Evolutionary conservation across 495 filamentous ascomycete genomes (phyloP).

Genomic region (Penicillium alfredii): DNA sequence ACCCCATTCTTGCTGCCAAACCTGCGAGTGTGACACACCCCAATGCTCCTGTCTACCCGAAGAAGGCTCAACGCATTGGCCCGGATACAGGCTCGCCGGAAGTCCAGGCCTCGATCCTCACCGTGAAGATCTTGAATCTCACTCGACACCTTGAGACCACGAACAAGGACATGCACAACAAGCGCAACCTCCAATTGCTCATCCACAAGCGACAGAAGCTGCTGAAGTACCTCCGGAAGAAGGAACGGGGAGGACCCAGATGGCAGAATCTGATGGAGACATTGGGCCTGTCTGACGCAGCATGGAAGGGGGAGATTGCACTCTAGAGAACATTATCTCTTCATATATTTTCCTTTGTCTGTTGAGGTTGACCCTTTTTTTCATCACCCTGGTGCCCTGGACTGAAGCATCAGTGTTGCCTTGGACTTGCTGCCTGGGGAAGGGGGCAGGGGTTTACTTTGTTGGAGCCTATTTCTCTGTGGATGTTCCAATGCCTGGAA

Average conservation of each 20-base stretch:
- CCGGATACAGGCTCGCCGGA: conserved; percentile 90
- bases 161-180: conserved; percentile 82
- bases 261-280: conserved; percentile 78
- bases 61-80: conserved; percentile 65
- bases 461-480: conserved; percentile 6
- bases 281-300: conserved; percentile 78
- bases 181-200: conserved; percentile 76
- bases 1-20: conserved; percentile 55
- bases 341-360: conserved; percentile 8
- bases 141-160: conserved; percentile 50
- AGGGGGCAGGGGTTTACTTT: conserved; percentile 6
- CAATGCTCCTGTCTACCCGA: conserved; percentile 20
- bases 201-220: conserved; percentile 88
- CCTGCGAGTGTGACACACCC: conserved; percentile 28
- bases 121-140: conserved; percentile 82
- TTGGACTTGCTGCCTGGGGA: conserved; percentile 7
- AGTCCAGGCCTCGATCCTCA: conserved; percentile 96
- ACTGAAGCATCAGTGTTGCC: conserved; percentile 12
- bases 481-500: conserved; percentile 1
- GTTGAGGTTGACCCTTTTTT: too few species aligned
- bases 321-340: conserved; percentile 41
- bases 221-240: conserved; percentile 73
- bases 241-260: conserved; percentile 83
- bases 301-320: conserved; percentile 81
- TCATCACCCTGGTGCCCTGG: conserved; percentile 4